Evolutionary conservation across 208 protist genomes (phyloP), one percentile per base, ranked within the genome.

Genomic region (Strigomonas oncopelti): DNA sequence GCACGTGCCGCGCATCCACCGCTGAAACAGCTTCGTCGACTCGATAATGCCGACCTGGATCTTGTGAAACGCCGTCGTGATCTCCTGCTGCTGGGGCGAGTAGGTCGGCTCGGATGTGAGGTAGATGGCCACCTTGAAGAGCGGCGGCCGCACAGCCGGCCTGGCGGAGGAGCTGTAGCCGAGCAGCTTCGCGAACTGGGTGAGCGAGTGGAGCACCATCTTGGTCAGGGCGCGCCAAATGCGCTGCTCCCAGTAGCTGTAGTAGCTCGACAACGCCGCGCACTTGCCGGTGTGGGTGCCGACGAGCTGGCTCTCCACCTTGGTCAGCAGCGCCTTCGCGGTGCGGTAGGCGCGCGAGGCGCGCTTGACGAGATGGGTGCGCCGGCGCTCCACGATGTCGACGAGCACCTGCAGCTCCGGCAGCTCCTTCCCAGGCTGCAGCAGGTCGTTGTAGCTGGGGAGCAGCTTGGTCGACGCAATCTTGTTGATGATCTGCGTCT

Each of bases 1-100:
- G 81, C 97, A 99, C 0, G 96, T 98, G 46, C 97, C 97, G 53
- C 91, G 82, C 95, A 97, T 96, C 97, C 97, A 99, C 3, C 97
- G 96, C 52, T 91, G 81, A 67, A 99, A 99, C 13, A 72, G 71
- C 68, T 95, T 95, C n/a, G 96, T 96, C 34, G 85, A 91, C 68
- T 98, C 95, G 67, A 98, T 88, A 65, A 98, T 93, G 52, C 90
- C 84, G 20, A 80, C 69, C 32, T 98, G 84, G 36, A 97, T 89
- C 78, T 96, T 95, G 81, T 97, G 83, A 56, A 98, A 91, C 20
- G 88, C 87, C 31, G 79, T 88, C 32, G 90, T 96, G 75, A 97
- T 97, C 71, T 98, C 93, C 70, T 96, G 91, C 60, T 96, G 87
- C 75, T 88, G 90, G n/a, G 96, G 96, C 29, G 85, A 90, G 73